phyloP scores from a whole-genome alignment of 73 alveolate genomes.

The Paramecium sexaurelia region DNA sequence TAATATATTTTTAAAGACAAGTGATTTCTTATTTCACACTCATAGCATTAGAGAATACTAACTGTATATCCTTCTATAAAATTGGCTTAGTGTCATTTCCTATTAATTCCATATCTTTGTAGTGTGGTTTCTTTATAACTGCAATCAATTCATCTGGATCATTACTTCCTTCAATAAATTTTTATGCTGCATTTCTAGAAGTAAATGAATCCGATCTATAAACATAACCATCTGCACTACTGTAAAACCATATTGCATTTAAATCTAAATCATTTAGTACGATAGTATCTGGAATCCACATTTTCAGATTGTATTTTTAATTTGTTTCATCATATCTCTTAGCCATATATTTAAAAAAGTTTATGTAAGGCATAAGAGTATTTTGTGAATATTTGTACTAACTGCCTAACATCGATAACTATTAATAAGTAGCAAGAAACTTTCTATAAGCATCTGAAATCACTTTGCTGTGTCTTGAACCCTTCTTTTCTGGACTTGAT shows the following conservation, averaged over 20 bases:
- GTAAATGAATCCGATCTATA: slow-evolving; percentile 89
- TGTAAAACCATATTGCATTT: slow-evolving; percentile 91
- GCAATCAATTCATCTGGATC: slow-evolving; percentile 80
- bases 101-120: slow-evolving; percentile 64
- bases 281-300: slow-evolving; percentile 95
- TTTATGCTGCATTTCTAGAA: slow-evolving; percentile 74
- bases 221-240: slow-evolving; percentile 94
- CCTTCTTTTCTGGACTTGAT: background rate
- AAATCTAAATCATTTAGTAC: slow-evolving; percentile 92
- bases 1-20: slow-evolving; percentile 90
- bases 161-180: slow-evolving; percentile 74
- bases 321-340: slow-evolving; percentile 74
- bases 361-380: slow-evolving; percentile 64
- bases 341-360: slow-evolving; percentile 67
- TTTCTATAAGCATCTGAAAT: background rate
- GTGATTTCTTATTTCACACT: slow-evolving; percentile 69
- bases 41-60: slow-evolving; percentile 60
- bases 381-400: slow-evolving; percentile 49
- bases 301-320: slow-evolving; percentile 76
- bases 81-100: slow-evolving; percentile 72
- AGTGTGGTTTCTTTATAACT: slow-evolving; percentile 74
- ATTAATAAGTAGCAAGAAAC: background rate
- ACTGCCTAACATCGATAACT: slow-evolving; percentile 56
- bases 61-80: slow-evolving; percentile 72
- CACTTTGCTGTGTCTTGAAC: background rate